phyloP scores from a whole-genome alignment of 306 rosid genomes.

The Boehmeria nivea region DNA sequence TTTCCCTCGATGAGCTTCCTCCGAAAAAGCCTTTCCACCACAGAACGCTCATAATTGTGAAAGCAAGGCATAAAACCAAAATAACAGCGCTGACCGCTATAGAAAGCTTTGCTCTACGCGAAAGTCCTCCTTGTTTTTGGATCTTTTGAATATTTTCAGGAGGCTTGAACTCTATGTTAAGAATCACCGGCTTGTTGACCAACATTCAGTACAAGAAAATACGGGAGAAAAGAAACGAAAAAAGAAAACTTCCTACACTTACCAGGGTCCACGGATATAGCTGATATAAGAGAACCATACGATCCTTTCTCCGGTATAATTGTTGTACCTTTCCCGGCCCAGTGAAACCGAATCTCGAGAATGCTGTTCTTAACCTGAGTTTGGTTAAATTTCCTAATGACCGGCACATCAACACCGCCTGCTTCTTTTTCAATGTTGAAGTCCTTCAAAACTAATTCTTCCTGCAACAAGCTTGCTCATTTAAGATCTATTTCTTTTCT shows the following conservation, averaged over 20 bases:
- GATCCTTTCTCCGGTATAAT: not conserved
- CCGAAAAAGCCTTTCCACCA: conserved; percentile 4
- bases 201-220: not conserved
- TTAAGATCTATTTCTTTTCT: not conserved
- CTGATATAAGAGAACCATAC: not conserved
- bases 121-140: no score
- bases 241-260: not conserved
- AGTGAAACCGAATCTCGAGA: not conserved
- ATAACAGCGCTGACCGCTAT: not conserved
- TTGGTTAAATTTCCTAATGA: not conserved
- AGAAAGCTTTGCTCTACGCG: not conserved
- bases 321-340: not conserved
- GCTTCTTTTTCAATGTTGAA: not conserved
- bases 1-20: not conserved
- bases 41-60: no score
- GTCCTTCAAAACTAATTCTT: not conserved
- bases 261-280: not conserved
- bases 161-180: not conserved
- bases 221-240: not conserved
- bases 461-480: not conserved
- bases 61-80: not conserved
- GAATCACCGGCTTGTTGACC: not conserved
- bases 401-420: not conserved
- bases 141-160: not conserved
- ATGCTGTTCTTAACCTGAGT: not conserved